Evolutionary conservation across 257 asterid species (phyloP), one percentile per base, ranked within the genome.

Genomic region (Ilex aquifolium): DNA sequence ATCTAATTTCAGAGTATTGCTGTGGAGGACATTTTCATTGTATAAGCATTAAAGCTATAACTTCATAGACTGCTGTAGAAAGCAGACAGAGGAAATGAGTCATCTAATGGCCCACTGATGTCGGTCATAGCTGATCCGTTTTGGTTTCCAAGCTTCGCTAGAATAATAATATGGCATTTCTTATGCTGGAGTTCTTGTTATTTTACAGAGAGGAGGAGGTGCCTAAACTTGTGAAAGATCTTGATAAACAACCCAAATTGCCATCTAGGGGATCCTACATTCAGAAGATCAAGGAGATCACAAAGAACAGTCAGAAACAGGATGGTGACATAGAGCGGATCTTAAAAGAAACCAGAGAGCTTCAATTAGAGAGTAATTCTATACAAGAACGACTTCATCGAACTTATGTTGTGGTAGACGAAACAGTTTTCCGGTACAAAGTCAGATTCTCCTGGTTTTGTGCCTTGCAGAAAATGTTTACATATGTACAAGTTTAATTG

Each of bases 291-390:
- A 81, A 71, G 64, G 95, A 87, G 81, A 85, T 87, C 75, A 85
- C 95, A n/a, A 87, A 85, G 77, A 90, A 87, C 73, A 85, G 95
- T 79, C 54, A 83, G 69, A 90, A 90, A 69, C 97, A 78, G 79
- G 97, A 90, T 53, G 74, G 55, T 59, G 95, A 87, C 79, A 73
- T 85, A 53, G 83, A 85, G 44, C 77, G 66, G 52, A 90, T 90
- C 77, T 77, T 90, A 54, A 82, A 81, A 71, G 92, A 85, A 48
- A 90, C 93, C 2, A 76, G 97, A 76, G 97, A 83, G 72, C 92
- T 87, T 71, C 95, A 87, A 78, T 68, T 90, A 66, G 97, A 87
- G 78, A 87, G 87, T 65, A 90, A 90, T 71, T 76, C 82, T 60
- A 77, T 85, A 68, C 95, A 83, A 65, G 97, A 90, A 63, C 86